Conservation (phyloP, 2,329 filamentous ascomycete genomes). For the Lanzia echinophila region DNA sequence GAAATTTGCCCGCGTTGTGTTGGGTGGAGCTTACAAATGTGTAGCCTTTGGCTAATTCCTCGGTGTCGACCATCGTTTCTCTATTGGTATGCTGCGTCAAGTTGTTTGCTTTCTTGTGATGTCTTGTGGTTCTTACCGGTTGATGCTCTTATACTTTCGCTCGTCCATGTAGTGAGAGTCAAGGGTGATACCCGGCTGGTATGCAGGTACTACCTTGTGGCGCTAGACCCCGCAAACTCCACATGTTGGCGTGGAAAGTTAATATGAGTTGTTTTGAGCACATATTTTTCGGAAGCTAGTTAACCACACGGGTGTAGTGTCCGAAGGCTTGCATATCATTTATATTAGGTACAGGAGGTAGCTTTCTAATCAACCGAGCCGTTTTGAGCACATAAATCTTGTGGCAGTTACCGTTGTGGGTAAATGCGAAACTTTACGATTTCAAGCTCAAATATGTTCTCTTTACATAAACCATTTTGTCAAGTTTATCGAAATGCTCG, state of each 20-base stretch:
- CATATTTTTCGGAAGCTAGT: neutral
- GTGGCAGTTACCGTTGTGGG: too few relatives aligned
- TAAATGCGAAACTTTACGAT: too few relatives aligned
- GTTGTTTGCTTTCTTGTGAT: neutral
- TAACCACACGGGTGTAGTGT: too few relatives aligned
- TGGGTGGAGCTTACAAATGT: constrained; percentile 10
- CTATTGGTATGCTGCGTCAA: neutral
- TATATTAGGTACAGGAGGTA: too few relatives aligned
- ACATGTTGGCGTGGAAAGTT: neutral
- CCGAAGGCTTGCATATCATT: too few relatives aligned
- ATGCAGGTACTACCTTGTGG: neutral
- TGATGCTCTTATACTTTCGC: neutral
- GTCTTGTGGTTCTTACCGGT: neutral
- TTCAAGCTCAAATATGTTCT: too few relatives aligned
- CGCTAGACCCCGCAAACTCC: neutral
- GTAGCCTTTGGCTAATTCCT: constrained; percentile 14
- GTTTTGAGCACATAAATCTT: too few relatives aligned
- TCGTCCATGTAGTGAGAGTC: neutral
- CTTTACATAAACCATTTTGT: too few relatives aligned
- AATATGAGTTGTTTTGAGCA: neutral
- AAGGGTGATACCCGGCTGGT: neutral
- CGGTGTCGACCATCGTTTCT: constrained; percentile 9
- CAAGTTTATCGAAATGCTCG: too few relatives aligned
- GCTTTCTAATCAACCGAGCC: too few relatives aligned
- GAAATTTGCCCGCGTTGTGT: constrained; percentile 8